Base-by-base conservation (phyloP, 805 yeast species). In the Lachancea dasiensis region DNA sequence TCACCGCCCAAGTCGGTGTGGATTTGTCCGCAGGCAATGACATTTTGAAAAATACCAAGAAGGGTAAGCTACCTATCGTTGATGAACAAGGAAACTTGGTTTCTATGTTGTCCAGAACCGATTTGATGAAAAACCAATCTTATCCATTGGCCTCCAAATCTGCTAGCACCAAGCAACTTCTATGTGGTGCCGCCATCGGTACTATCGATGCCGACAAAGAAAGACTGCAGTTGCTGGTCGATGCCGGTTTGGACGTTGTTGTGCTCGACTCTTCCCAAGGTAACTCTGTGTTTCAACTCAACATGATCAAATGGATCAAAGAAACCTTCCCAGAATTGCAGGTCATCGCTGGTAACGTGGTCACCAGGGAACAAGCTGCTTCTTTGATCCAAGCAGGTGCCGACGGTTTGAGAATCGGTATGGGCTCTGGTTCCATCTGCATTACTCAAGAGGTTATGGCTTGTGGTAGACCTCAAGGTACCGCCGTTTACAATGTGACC, bases 401-500 rank as follows among this genome's bases (percentile, higher is more conserved):
- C 38, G 98, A 92, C 65, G 97, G 89, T 64, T 74, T 92, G 58
- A 86, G 97, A 77, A 90, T 92, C 53, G 98, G 98, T 71, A 92
- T 92, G 98, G 98, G 98, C 62, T 86, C 97, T 23, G 98, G 98
- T 58, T 86, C 97, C 46, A 94, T 94, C 64, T 92, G 98, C 77
- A 92, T 92, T 63, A 92, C 98, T 38, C 98, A 92, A 72, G 98
- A 92, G 72, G 98, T 92, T 44, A 92, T 92, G 98, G 98, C 98
- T 37, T 95, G 96, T 70, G 98, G 98, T 70, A 87, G 98, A 76
- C 98, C 98, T 45, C 98, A 92, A 73, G 98, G 97, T 70, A 87
- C 97, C 50, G 98, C 98, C 45, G 97, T 92, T 39, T 89, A 77
- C 75, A 81, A 79, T 51, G 98, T 92, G 39, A 75, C 92, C 48